These are phyloP conservation scores for Trichosporon sp. DNA, from an alignment of 1,284 basidiomycete species.

Conservation along the genomic window DNA sequence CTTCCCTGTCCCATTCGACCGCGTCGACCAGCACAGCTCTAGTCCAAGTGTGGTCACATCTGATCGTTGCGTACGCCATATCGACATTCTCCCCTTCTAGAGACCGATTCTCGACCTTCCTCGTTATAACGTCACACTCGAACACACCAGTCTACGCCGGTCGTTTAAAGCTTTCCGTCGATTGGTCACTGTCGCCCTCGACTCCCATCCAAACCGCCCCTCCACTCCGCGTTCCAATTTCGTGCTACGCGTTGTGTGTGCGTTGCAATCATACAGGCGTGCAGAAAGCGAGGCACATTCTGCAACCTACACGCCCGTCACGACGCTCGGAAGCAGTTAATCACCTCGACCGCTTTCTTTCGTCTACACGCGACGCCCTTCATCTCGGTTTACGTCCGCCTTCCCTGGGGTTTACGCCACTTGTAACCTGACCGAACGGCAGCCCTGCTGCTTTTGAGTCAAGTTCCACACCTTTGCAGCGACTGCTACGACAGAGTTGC, in stretches of 20 bases:
- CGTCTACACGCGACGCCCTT: conserved; percentile 12
- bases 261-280: not conserved
- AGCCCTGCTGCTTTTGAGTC: conserved; percentile 1
- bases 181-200: not conserved
- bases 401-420: conserved; percentile 10
- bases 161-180: not conserved
- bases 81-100: not conserved
- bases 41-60: not conserved
- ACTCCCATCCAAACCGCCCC: not conserved
- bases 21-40: not conserved
- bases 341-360: not conserved
- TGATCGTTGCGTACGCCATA: not conserved
- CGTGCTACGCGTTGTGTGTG: not conserved
- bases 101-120: not conserved
- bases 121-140: not conserved
- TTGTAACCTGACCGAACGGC: not conserved
- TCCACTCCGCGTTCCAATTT: not conserved
- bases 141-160: not conserved
- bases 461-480: not conserved
- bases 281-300: not conserved
- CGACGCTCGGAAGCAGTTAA: not conserved
- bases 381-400: conserved; percentile 9
- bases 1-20: conserved; percentile 5
- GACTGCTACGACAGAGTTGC: conserved; percentile 7
- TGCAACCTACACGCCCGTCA: not conserved